Evolutionary conservation across 169 alveolate species (phyloP).

Genomic region (Amoebophrya sp.): DNA sequence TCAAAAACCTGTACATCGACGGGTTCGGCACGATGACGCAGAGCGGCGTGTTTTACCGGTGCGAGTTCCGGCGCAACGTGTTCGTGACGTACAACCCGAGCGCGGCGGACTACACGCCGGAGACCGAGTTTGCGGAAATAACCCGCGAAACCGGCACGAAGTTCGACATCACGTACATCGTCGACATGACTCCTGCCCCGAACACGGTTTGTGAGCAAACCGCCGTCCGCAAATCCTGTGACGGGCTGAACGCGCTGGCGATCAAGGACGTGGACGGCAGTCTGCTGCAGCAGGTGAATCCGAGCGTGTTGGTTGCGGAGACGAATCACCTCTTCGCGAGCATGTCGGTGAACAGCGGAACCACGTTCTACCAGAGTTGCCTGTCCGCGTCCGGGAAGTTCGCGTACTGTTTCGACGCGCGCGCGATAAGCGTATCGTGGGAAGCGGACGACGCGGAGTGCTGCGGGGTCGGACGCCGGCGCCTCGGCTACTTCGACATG

Average conservation of each 20-base stretch:
- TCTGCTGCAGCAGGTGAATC: neutral
- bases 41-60: neutral
- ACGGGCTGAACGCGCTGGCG: neutral
- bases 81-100: neutral
- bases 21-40: neutral
- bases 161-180: neutral
- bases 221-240: neutral
- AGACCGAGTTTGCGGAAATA: neutral
- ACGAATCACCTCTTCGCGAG: neutral
- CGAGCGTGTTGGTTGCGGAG: neutral
- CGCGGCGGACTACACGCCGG: neutral
- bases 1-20: neutral
- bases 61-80: neutral
- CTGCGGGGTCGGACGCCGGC: neutral
- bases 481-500: neutral
- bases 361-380: neutral
- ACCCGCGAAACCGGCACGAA: neutral
- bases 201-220: neutral
- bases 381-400: neutral
- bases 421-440: neutral
- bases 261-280: neutral
- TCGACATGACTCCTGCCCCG: neutral
- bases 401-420: neutral
- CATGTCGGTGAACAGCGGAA: neutral
- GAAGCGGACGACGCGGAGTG: neutral